Evolutionary conservation across 2,329 filamentous ascomycete genomes (phyloP).

Genomic region (Colletotrichum destructivum): DNA sequence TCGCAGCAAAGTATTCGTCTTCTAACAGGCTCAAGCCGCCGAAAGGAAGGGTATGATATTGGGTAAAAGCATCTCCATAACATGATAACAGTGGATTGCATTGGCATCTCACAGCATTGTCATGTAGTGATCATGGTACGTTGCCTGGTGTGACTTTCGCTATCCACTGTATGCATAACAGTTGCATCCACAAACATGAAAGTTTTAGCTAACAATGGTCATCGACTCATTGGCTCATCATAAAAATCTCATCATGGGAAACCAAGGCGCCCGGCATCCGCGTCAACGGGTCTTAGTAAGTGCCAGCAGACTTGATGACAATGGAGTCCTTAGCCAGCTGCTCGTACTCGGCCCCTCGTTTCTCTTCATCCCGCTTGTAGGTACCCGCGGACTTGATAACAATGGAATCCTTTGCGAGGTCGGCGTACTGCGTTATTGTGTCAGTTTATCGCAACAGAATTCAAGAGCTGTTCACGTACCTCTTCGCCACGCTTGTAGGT

Average conservation of each 20-base stretch:
- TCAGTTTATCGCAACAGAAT: not conserved
- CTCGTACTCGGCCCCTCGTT: not conserved
- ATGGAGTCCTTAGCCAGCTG: not conserved
- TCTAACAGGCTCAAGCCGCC: too few species aligned
- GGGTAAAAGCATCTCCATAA: too few species aligned
- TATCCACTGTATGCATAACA: too few species aligned
- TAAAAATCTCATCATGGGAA: not conserved
- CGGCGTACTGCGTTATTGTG: not conserved
- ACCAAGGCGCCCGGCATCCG: not conserved
- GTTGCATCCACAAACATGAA: too few species aligned
- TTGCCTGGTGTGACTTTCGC: too few species aligned
- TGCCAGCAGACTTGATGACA: constrained; percentile 3
- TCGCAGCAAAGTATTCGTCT: too few species aligned
- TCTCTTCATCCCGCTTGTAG: constrained; percentile 24
- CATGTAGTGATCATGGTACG: too few species aligned
- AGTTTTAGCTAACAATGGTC: too few species aligned
- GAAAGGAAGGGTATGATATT: too few species aligned
- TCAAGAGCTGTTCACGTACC: not conserved
- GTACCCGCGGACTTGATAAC: constrained; percentile 25
- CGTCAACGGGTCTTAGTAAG: not conserved
- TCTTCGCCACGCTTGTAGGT: constrained; percentile 33
- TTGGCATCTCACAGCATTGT: too few species aligned
- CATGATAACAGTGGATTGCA: too few species aligned
- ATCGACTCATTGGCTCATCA: too few species aligned
- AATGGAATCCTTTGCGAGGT: constrained; percentile 19